Percentiles rank a stretch among this genome's conserved stretches.
phyloP scores from a whole-genome alignment of 2,329 filamentous ascomycete species.

The Pleoardoris graminearum region DNA sequence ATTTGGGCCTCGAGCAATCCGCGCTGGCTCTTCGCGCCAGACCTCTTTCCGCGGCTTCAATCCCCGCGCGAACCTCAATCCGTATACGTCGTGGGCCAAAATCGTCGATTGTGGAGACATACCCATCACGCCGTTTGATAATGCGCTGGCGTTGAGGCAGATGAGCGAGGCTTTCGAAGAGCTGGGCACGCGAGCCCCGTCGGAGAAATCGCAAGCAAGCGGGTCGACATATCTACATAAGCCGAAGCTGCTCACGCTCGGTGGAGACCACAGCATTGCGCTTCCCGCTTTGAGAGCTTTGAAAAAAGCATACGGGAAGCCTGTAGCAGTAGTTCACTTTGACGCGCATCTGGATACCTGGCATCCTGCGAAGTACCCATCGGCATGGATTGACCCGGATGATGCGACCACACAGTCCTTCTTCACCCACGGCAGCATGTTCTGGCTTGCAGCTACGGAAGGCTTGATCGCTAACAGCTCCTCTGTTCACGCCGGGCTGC shows the following conservation, averaged over 20 bases:
- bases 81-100: conserved; percentile 76
- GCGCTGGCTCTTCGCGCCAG: conserved; percentile 79
- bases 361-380: conserved; percentile 80
- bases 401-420: conserved; percentile 65
- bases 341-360: conserved; percentile 78
- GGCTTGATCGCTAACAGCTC: conserved; percentile 74
- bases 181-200: conserved; percentile 57
- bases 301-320: conserved; percentile 50
- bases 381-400: conserved; percentile 64
- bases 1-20: conserved; percentile 86
- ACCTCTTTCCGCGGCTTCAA: conserved; percentile 82
- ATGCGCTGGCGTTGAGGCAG: conserved; percentile 75
- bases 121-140: conserved; percentile 84
- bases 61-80: conserved; percentile 78
- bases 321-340: conserved; percentile 56
- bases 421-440: conserved; percentile 90
- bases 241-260: conserved; percentile 53
- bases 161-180: conserved; percentile 82
- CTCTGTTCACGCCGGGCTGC: conserved; percentile 80
- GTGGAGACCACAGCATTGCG: conserved; percentile 56
- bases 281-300: conserved; percentile 55
- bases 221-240: conserved; percentile 47
- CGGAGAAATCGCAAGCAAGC: conserved; percentile 43
- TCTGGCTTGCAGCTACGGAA: conserved; percentile 83
- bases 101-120: conserved; percentile 92